Evolutionary conservation across 768 basidiomycete species (phyloP).

Genomic region (Myochromella boudieri): DNA sequence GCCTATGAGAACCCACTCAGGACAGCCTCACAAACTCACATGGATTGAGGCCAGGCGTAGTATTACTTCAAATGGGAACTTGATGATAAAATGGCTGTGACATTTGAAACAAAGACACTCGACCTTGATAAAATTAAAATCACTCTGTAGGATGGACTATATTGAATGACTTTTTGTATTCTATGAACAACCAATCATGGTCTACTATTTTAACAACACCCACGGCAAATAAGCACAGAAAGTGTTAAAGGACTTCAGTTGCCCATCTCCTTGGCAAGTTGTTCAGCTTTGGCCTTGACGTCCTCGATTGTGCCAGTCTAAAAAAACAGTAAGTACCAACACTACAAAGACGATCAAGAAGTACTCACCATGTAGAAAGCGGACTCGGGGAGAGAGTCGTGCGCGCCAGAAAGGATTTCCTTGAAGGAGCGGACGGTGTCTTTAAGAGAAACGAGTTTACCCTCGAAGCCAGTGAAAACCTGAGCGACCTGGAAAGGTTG

Average conservation of each 20-base stretch:
- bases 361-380: slow-evolving; percentile 90
- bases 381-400: slow-evolving; percentile 90
- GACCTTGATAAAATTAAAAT: too few species aligned
- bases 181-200: slow-evolving; percentile 10
- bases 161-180: too few species aligned
- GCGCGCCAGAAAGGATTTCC: slow-evolving; percentile 90
- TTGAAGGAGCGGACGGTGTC: slow-evolving; percentile 97
- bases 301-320: slow-evolving; percentile 93
- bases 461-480: slow-evolving; percentile 99
- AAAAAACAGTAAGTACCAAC: slow-evolving; percentile 5
- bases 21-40: too few species aligned
- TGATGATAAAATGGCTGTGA: too few species aligned
- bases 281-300: slow-evolving; percentile 95
- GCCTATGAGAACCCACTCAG: too few species aligned
- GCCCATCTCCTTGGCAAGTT: slow-evolving; percentile 93
- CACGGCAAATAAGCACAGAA: slow-evolving; percentile 7
- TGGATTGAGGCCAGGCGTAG: too few species aligned
- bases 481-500: slow-evolving; percentile 99
- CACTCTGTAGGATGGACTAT: too few species aligned
- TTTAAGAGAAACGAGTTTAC: slow-evolving; percentile 94
- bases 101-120: too few species aligned
- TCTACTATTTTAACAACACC: slow-evolving; percentile 14
- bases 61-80: too few species aligned
- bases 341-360: slow-evolving; percentile 9
- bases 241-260: slow-evolving; percentile 30